A percentile compares a stretch with the other conserved stretches of the same genome.
phyloP scores from a whole-genome alignment of 768 basidiomycete species.

The Cystobasidium tubakii region DNA sequence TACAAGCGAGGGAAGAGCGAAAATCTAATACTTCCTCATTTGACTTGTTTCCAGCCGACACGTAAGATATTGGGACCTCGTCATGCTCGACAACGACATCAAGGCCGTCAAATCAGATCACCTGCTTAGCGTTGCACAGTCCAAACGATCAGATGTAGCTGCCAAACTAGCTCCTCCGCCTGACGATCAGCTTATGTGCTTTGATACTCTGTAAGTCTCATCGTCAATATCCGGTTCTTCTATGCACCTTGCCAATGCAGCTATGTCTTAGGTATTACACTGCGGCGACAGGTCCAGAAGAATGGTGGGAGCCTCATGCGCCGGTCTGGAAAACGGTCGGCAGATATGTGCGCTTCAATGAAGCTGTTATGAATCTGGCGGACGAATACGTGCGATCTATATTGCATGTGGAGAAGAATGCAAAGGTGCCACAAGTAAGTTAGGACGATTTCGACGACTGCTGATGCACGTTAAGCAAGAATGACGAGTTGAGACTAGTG shows the following conservation, averaged over 20 bases:
- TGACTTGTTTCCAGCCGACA: conserved; percentile 23
- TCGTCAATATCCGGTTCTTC: too few relatives aligned
- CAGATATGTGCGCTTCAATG: conserved; percentile 38
- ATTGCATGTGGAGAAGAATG: conserved; percentile 2
- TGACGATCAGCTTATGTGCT: conserved; percentile 43
- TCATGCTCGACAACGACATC: conserved; percentile 38
- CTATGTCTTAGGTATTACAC: conserved; percentile 38
- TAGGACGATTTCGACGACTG: neutral
- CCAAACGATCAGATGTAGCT: conserved; percentile 42
- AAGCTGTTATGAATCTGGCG: conserved; percentile 1
- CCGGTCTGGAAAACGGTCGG: conserved; percentile 44
- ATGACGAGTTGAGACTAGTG: too few relatives aligned
- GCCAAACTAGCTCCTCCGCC: conserved; percentile 33
- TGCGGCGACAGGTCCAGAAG: conserved; percentile 28
- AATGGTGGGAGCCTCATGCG: conserved; percentile 43
- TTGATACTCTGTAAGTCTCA: conserved; percentile 37
- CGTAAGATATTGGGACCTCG: conserved; percentile 40
- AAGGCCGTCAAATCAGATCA: conserved; percentile 30
- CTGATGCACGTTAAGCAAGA: too few relatives aligned
- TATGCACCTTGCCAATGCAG: too few relatives aligned
- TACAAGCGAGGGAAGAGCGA: neutral
- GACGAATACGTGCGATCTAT: conserved; percentile 4
- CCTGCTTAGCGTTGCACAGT: conserved; percentile 1
- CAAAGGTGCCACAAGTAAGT: conserved; percentile 19
- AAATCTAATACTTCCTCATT: neutral